Evolutionary conservation across 805 yeast species (phyloP), one percentile per base, ranked within the genome.

Genomic region (Pichia thaimueangensis): DNA sequence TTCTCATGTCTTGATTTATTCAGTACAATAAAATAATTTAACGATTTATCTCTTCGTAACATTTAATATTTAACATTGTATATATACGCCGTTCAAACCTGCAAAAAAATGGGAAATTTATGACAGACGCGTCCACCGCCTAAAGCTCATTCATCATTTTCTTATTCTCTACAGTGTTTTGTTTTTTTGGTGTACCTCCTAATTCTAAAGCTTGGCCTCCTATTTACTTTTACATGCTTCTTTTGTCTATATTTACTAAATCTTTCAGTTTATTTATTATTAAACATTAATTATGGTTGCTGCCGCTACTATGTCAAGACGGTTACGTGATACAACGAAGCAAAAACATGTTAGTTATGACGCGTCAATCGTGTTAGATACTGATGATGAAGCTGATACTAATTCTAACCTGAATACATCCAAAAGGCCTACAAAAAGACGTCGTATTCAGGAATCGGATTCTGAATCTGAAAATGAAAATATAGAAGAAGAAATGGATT

Each of bases 1-100:
- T 43, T 36, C 20, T 44, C 47, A 44, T 41, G 47, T 33, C 43
- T 38, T 39, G 43, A 38, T 39, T 43, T 39, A 39, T 43, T 43
- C 39, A 42, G 43, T 39, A 35, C 35, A 34, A 16, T 42, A 41
- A 29, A 35, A 39, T n/a, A 35, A 12, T 35, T 41, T 41, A 19
- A 41, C 39, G 43, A 41, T 39, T n/a, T 34, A 17, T 25, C 24
- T 8, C 17, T 25, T 15, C 23, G 34, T 31, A 31, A 31, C 6
- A 5, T 12, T n/a, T n/a, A n/a, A n/a, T n/a, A n/a, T n/a, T n/a
- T n/a, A n/a, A n/a, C n/a, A n/a, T n/a, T n/a, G n/a, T 6, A 30
- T 15, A 30, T 13, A n/a, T n/a, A n/a, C n/a, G n/a, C n/a, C n/a
- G n/a, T 22, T 22, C 12, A 30, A 30, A 30, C 5, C 22, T 22